phyloP scores from a whole-genome alignment of 805 yeast species.

The Saccharomycopsis sp. region DNA sequence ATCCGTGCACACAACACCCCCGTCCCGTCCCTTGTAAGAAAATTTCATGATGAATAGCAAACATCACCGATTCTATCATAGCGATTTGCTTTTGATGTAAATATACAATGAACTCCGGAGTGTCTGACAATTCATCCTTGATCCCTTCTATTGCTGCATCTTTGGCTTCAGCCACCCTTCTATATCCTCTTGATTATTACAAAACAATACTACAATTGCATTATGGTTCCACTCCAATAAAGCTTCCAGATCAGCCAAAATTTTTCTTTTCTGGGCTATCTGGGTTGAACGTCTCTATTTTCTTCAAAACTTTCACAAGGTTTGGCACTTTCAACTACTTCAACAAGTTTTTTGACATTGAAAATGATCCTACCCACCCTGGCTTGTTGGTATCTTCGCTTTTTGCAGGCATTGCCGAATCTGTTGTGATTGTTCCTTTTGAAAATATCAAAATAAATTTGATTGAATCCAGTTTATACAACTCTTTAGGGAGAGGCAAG shows the following conservation, averaged over 20 bases:
- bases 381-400: slow-evolving; percentile 49
- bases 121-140: too few relatives aligned
- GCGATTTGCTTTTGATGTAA: too few relatives aligned
- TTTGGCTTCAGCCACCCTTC: slow-evolving; percentile 14
- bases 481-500: slow-evolving; percentile 23
- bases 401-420: slow-evolving; percentile 76
- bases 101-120: too few relatives aligned
- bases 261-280: slow-evolving; percentile 52
- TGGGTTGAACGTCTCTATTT: slow-evolving; percentile 66
- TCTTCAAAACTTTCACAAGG: slow-evolving; percentile 64
- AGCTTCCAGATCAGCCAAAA: slow-evolving; percentile 25
- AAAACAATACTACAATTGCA: slow-evolving; percentile 17
- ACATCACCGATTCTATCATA: too few relatives aligned
- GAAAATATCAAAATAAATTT: slow-evolving; percentile 75
- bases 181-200: slow-evolving; percentile 20
- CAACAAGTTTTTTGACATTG: slow-evolving; percentile 50
- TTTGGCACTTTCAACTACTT: slow-evolving; percentile 68
- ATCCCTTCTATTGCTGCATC: slow-evolving; percentile 18
- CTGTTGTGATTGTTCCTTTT: slow-evolving; percentile 80
- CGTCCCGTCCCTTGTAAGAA: too few relatives aligned
- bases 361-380: slow-evolving; percentile 53
- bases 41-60: too few relatives aligned
- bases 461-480: slow-evolving; percentile 56
- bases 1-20: too few relatives aligned
- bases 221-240: slow-evolving; percentile 7